These are phyloP conservation scores for Boletus rubescentipes DNA, from an alignment of 768 basidiomycete genomes.

Conservation along the genomic window DNA sequence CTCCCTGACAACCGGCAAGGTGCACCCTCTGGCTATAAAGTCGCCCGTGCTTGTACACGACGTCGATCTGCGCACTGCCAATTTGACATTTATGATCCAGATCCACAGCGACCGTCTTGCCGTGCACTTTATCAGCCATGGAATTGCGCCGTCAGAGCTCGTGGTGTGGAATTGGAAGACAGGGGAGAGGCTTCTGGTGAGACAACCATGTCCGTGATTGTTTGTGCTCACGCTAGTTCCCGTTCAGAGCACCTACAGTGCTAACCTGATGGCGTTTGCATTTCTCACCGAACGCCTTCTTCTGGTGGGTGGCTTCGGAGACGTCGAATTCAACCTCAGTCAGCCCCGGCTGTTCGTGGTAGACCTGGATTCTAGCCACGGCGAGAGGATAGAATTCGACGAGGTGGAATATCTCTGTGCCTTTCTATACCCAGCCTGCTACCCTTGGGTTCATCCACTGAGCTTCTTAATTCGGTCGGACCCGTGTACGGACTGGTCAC, in stretches of 20 bases:
- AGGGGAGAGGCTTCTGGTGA: slow-evolving; percentile 48
- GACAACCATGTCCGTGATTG: slow-evolving; percentile 16
- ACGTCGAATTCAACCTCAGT: slow-evolving; percentile 20
- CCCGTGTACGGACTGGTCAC: slow-evolving; percentile 48
- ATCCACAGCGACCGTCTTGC: slow-evolving; percentile 52
- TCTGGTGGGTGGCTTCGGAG: slow-evolving; percentile 33
- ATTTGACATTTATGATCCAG: slow-evolving; percentile 49
- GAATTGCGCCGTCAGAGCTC: slow-evolving; percentile 42
- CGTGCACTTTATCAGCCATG: slow-evolving; percentile 42
- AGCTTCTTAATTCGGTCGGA: slow-evolving; percentile 51
- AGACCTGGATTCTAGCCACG: slow-evolving; percentile 37
- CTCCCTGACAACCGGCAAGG: slow-evolving; percentile 43
- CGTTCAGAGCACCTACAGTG: slow-evolving; percentile 27
- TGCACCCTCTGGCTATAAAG: slow-evolving; percentile 44
- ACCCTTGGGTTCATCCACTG: slow-evolving; percentile 25
- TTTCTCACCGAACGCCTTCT: slow-evolving; percentile 44
- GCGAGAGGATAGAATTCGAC: slow-evolving; percentile 29
- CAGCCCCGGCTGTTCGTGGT: slow-evolving; percentile 38
- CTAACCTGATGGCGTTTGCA: slow-evolving; percentile 39
- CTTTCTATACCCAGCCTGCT: slow-evolving; percentile 44
- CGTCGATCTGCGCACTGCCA: slow-evolving; percentile 16
- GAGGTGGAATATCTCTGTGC: slow-evolving; percentile 35
- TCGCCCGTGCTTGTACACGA: slow-evolving; percentile 32
- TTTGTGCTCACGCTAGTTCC: neutral
- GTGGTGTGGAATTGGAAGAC: slow-evolving; percentile 70